A percentile compares a stretch with the other conserved stretches of the same genome.
Conservation (phyloP, 116 monocot genomes). For the Papilionanthe hybrid region DNA sequence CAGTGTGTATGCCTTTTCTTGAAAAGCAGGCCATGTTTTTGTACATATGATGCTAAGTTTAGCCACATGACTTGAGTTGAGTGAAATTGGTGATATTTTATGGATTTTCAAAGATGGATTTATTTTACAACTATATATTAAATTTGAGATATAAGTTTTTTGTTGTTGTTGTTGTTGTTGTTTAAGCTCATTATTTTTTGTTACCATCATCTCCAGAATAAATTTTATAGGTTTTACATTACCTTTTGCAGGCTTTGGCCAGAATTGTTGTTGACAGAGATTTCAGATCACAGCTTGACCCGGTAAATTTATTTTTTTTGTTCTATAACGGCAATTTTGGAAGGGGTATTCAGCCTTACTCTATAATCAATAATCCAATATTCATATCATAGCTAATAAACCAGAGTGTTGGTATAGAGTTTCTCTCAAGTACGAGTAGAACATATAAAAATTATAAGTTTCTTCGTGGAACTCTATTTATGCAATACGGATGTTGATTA, state of each 20-base stretch:
- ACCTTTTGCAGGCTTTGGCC: slow-evolving; percentile 67
- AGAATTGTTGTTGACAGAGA: slow-evolving; percentile 59
- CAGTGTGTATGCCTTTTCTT: no score
- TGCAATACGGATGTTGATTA: not conserved
- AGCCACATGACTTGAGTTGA: no score
- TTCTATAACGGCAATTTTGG: not conserved
- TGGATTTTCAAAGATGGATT: not conserved
- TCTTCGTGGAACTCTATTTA: not conserved
- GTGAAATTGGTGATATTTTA: not conserved
- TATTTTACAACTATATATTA: not conserved
- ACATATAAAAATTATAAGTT: not conserved
- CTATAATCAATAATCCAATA: not conserved
- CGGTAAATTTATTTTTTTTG: slow-evolving; percentile 39
- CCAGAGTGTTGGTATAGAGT: not conserved
- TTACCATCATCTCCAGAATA: not conserved
- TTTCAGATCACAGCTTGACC: slow-evolving; percentile 73
- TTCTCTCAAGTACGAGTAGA: not conserved
- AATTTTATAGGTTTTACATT: slow-evolving; percentile 1
- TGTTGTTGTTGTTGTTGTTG: no score
- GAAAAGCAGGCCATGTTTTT: no score
- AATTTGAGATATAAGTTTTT: not conserved
- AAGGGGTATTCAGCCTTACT: not conserved
- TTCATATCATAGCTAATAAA: not conserved
- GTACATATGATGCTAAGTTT: no score
- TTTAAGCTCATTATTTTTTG: not conserved